Evolutionary conservation across 345 rosid species (phyloP).

Genomic region (Streptanthus diversifolius): DNA sequence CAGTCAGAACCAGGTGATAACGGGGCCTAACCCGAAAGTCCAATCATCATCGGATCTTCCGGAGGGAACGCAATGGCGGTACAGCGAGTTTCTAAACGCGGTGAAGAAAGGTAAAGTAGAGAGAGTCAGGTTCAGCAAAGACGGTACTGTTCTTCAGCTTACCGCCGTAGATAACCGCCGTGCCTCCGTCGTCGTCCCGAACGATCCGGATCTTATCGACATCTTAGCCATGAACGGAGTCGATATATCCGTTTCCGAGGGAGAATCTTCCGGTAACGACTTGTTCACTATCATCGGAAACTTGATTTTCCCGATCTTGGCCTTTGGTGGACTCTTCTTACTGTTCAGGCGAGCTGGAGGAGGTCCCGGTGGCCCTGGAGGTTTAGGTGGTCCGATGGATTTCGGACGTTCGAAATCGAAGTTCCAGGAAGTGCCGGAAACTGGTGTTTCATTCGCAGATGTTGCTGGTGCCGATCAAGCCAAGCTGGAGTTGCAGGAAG

Average conservation of each 20-base stretch:
- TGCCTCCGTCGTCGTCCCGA: constrained; percentile 57
- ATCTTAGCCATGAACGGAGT: constrained; percentile 76
- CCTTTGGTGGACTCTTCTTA: constrained; percentile 62
- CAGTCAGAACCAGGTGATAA: constrained; percentile 45
- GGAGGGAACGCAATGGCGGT: constrained; percentile 64
- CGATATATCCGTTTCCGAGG: constrained; percentile 70
- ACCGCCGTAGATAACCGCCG: constrained; percentile 69
- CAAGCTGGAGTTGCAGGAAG: constrained; percentile 71
- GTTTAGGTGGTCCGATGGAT: constrained; percentile 85
- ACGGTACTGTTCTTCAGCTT: constrained; percentile 60
- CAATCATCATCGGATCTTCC: constrained; percentile 53
- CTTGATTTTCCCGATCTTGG: constrained; percentile 57
- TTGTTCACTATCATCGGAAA: constrained; percentile 58
- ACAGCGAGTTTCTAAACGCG: constrained; percentile 73
- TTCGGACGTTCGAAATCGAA: constrained; percentile 74
- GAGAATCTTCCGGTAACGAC: constrained; percentile 58
- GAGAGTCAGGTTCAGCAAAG: constrained; percentile 71
- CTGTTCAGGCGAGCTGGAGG: constrained; percentile 57
- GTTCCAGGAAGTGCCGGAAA: constrained; percentile 83
- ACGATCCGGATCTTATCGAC: constrained; percentile 69
- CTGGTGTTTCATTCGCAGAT: constrained; percentile 70
- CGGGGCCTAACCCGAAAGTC: constrained; percentile 54
- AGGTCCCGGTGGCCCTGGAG: constrained; percentile 80
- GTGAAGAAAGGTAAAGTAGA: constrained; percentile 75
- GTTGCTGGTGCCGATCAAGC: constrained; percentile 89